Evolutionary conservation across 2,329 filamentous ascomycete genomes (phyloP).

Genomic region (Sporothrix globosa): DNA sequence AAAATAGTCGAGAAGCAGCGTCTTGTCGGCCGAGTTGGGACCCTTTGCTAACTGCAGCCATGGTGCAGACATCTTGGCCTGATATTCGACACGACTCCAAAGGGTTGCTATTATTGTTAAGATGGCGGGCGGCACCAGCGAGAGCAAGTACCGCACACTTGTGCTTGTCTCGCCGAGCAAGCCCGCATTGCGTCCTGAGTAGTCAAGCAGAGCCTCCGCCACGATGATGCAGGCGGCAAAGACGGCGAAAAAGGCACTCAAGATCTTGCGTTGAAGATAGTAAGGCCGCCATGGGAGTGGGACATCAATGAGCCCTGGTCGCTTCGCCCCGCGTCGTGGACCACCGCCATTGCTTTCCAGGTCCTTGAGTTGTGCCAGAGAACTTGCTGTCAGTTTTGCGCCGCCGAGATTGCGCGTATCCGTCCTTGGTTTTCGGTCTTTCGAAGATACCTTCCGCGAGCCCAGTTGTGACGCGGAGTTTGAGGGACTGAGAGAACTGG

Average conservation of each 20-base stretch:
- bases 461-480: conserved; percentile 38
- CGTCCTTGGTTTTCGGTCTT: conserved; percentile 2
- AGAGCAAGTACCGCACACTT: conserved; percentile 44
- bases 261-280: conserved; percentile 44
- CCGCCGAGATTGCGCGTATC: not conserved
- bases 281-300: conserved; percentile 45
- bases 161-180: conserved; percentile 34
- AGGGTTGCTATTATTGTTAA: conserved; percentile 43
- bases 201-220: conserved; percentile 42
- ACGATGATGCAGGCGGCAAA: conserved; percentile 41
- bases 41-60: conserved; percentile 45
- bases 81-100: conserved; percentile 48
- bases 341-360: conserved; percentile 24
- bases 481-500: conserved; percentile 36
- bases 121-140: conserved; percentile 45
- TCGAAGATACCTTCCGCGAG: not conserved
- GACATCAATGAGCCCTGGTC: conserved; percentile 39
- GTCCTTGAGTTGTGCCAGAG: conserved; percentile 27
- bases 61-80: conserved; percentile 46
- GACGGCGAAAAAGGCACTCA: conserved; percentile 41
- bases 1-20: conserved; percentile 46
- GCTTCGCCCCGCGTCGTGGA: conserved; percentile 31
- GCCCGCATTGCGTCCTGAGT: conserved; percentile 43
- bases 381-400: conserved; percentile 3
- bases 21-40: conserved; percentile 41